A percentile compares a stretch with the other conserved stretches of the same genome.
phyloP scores from a whole-genome alignment of 2,329 filamentous ascomycete genomes.

The Teratosphaeriaceae sp. region DNA sequence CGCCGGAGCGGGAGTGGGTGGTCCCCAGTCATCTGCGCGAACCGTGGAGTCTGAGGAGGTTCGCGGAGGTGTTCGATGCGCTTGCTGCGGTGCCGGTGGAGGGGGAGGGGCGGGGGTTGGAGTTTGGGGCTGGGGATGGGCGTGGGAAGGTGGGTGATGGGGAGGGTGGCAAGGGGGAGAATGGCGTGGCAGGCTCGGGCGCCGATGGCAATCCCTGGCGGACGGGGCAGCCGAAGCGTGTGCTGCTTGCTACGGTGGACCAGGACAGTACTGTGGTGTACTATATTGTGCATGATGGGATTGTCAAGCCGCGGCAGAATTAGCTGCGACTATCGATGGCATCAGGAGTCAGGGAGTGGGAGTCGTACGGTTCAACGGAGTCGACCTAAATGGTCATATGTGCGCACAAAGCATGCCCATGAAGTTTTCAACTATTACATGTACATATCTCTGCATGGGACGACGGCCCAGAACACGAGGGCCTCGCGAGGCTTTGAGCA shows the following conservation, averaged over 20 bases:
- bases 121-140: constrained; percentile 10
- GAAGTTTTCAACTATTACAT: too few relatives aligned
- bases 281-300: constrained; percentile 79
- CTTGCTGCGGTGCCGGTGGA: constrained; percentile 36
- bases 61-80: constrained; percentile 64
- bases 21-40: constrained; percentile 66
- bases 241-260: constrained; percentile 68
- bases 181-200: too few relatives aligned
- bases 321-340: too few relatives aligned
- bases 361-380: too few relatives aligned
- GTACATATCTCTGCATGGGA: too few relatives aligned
- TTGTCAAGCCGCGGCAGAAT: constrained; percentile 80
- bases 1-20: constrained; percentile 63
- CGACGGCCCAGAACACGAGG: too few relatives aligned
- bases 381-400: too few relatives aligned
- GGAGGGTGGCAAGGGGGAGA: constrained; percentile 8
- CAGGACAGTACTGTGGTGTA: constrained; percentile 79
- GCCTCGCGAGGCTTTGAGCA: too few relatives aligned
- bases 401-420: too few relatives aligned
- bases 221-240: constrained; percentile 48
- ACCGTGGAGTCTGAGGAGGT: constrained; percentile 60
- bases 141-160: background rate
- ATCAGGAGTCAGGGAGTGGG: background rate
- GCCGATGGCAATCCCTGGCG: constrained; percentile 36
- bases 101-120: constrained; percentile 17